A percentile compares a stretch with the other conserved stretches of the same genome.
phyloP scores from a whole-genome alignment of 345 rosid species.

The Turritis glabra region DNA sequence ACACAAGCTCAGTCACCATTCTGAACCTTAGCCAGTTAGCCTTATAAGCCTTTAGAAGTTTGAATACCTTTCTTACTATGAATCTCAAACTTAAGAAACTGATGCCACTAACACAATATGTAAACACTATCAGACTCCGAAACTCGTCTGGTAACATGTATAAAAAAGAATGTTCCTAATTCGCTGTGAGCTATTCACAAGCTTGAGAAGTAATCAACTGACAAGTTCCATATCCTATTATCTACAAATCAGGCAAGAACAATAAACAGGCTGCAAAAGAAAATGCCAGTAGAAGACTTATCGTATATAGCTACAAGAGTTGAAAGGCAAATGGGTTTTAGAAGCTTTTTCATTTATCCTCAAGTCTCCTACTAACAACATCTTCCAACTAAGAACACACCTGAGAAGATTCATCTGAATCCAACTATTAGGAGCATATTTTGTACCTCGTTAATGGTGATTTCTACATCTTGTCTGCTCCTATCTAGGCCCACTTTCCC shows the following conservation, averaged over 20 bases:
- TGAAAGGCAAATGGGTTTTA: conserved; percentile 19
- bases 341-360: conserved; percentile 24
- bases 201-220: not conserved
- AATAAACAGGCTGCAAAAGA: conserved; percentile 14
- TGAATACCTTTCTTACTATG: not conserved
- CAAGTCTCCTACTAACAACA: conserved; percentile 26
- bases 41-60: not conserved
- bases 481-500: conserved; percentile 59
- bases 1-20: not conserved
- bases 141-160: conserved; percentile 27
- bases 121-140: not conserved
- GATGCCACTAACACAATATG: not conserved
- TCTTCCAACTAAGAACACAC: conserved; percentile 32
- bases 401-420: conserved; percentile 24
- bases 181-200: not conserved
- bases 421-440: conserved; percentile 23
- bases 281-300: conserved; percentile 22
- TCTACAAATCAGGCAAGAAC: conserved; percentile 31
- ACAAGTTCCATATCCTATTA: conserved; percentile 11
- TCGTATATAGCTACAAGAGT: not conserved
- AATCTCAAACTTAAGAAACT: no score
- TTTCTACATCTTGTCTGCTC: conserved; percentile 34
- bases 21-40: not conserved
- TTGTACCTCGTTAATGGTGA: conserved; percentile 20
- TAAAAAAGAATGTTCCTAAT: conserved; percentile 11